phyloP scores from a whole-genome alignment of 176 grass and related monocot genomes.

The Canna indica region DNA sequence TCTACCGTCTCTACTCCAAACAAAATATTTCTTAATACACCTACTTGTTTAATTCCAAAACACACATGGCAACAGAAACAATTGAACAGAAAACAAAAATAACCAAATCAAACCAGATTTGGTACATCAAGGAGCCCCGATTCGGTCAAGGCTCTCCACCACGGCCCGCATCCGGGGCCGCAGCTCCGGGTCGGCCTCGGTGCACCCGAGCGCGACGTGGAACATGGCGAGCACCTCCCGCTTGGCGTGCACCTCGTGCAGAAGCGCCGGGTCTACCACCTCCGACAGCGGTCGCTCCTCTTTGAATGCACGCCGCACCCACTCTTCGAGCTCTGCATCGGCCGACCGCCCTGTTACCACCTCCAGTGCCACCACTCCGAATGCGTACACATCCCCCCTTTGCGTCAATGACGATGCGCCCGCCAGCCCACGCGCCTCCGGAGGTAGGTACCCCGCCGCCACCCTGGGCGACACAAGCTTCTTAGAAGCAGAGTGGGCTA shows the following conservation, averaged over 20 bases:
- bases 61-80: conserved; percentile 9
- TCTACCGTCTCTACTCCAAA: not conserved
- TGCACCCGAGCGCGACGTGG: conserved; percentile 90
- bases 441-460: conserved; percentile 42
- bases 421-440: conserved; percentile 51
- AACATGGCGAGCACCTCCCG: conserved; percentile 89
- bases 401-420: conserved; percentile 38
- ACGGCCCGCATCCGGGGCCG: conserved; percentile 78
- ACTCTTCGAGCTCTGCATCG: conserved; percentile 53
- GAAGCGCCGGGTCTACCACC: conserved; percentile 84
- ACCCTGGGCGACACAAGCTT: conserved; percentile 41
- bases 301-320: conserved; percentile 80
- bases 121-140: not conserved
- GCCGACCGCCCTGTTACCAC: conserved; percentile 48
- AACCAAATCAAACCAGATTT: not conserved
- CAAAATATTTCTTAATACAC: not conserved
- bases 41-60: not conserved
- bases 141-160: conserved; percentile 74
- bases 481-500: conserved; percentile 29
- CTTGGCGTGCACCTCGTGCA: conserved; percentile 96
- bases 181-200: conserved; percentile 66
- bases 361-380: conserved; percentile 85
- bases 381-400: conserved; percentile 85
- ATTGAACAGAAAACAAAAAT: conserved; percentile 15
- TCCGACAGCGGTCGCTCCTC: conserved; percentile 94